Base-by-base conservation (phyloP, 2,329 filamentous ascomycete species). In the Claviceps sp. region DNA sequence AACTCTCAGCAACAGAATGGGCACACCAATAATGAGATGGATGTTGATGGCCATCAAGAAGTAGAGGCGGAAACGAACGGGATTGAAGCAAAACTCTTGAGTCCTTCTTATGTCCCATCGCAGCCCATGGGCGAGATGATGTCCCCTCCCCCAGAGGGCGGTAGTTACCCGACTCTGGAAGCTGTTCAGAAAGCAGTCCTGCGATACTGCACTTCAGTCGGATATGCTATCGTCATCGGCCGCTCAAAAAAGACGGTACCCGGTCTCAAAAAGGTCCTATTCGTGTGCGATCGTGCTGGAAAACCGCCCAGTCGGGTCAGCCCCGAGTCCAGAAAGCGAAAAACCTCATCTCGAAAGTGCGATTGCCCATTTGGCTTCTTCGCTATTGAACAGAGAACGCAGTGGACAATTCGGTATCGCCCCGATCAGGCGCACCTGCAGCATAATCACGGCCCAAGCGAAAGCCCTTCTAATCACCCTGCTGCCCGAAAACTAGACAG, bases 301-400 rank as follows among this genome's bases (percentile, higher is more conserved):
- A 81, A 81, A 58, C 78, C 78, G 1, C 78, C 78, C 2, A 77
- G 71, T 51, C 74, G 78, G 5, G 79, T 81, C n/a, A 82, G 71
- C 56, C 77, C 80, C 1, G 81, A 84, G 64, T 74, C 77, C 55
- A 75, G 81, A 52, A 84, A 84, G 64, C 73, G 79, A 22, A 81
- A 81, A 61, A 84, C 81, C 1, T 82, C 81, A 8, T 84, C 80
- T n/a, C 73, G 81, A 46, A 84, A 84, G 60, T 84, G 81, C 59
- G 80, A 83, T 58, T 84, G 81, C 56, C 78, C 79, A 34, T 84
- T 84, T 62, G 81, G 81, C n/a, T 83, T 84, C 63, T 84, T 84
- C 57, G 81, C 81, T 52, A 80, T 84, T 41, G 81, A 84, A 63
- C 79, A 83, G 60, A 73, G 81, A 54, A 82, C 79, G 0, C 79